Evolutionary conservation across 2,329 filamentous ascomycete genomes (phyloP).

Genomic region (Cryphonectria radicalis): DNA sequence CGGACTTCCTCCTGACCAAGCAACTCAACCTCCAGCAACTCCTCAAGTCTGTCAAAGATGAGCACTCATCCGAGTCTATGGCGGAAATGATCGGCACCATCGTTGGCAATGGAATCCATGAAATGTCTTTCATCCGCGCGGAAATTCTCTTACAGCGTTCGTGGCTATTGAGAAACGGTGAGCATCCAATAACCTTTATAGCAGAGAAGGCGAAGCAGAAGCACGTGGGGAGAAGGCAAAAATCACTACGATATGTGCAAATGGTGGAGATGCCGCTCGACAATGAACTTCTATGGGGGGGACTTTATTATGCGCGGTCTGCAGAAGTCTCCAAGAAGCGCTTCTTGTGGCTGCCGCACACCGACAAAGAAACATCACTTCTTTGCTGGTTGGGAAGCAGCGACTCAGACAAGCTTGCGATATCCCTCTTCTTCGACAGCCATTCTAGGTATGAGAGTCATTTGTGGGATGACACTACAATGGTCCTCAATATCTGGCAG

Average conservation of each 20-base stretch:
- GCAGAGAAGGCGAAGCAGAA: constrained; percentile 14
- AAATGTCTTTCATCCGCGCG: not conserved
- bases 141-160: no score
- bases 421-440: constrained; percentile 33
- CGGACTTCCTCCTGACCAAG: constrained; percentile 24
- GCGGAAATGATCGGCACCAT: not conserved
- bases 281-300: not conserved
- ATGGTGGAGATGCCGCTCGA: no score
- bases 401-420: constrained; percentile 13
- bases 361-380: not conserved
- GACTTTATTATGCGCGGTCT: not conserved
- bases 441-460: constrained; percentile 31
- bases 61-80: not conserved
- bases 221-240: not conserved
- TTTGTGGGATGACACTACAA: constrained; percentile 35
- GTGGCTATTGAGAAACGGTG: no score
- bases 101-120: not conserved
- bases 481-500: constrained; percentile 36
- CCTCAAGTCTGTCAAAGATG: not conserved
- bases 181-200: not conserved
- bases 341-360: not conserved
- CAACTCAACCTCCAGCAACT: not conserved
- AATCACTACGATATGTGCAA: no score
- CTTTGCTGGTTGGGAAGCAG: constrained; percentile 15
- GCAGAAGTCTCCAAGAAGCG: constrained; percentile 8